Evolutionary conservation across 2,329 filamentous ascomycete genomes (phyloP).

Genomic region (Scytalidium sp.): DNA sequence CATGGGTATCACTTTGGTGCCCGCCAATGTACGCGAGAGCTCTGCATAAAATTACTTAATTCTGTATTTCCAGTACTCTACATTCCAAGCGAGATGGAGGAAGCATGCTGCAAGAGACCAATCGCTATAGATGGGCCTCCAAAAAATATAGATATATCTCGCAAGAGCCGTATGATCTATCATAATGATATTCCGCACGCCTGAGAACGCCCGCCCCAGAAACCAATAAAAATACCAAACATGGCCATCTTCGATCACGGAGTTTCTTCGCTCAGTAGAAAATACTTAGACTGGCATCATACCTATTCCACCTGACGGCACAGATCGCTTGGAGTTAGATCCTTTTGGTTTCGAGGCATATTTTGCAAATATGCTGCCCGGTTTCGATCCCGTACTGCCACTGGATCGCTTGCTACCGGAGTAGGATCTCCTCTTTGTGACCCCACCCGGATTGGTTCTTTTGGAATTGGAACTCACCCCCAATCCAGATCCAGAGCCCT

Average conservation of each 20-base stretch:
- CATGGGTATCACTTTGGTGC: too few species aligned
- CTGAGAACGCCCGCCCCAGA: background rate
- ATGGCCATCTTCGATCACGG: background rate
- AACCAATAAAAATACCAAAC: background rate
- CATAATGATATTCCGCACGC: background rate
- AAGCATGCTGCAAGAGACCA: too few species aligned
- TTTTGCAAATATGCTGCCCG: constrained; percentile 2
- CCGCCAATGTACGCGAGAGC: too few species aligned
- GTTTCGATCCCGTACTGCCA: constrained; percentile 2
- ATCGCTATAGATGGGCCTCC: too few species aligned
- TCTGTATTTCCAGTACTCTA: too few species aligned
- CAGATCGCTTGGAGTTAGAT: constrained; percentile 1
- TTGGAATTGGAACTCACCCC: background rate
- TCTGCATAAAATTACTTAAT: too few species aligned
- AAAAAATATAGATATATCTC: too few species aligned
- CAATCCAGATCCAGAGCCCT: constrained; percentile 11
- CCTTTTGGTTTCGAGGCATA: constrained; percentile 1
- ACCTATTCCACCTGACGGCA: constrained; percentile 13
- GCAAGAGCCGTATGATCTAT: too few species aligned
- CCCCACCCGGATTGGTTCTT: constrained; percentile 10
- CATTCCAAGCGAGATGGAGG: too few species aligned
- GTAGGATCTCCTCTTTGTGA: constrained; percentile 16
- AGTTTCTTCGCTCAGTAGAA: background rate
- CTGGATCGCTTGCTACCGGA: constrained; percentile 10
- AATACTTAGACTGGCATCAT: constrained; percentile 20